These are phyloP conservation scores for Russula earlei DNA, from an alignment of 768 basidiomycete species.

Conservation along the genomic window DNA sequence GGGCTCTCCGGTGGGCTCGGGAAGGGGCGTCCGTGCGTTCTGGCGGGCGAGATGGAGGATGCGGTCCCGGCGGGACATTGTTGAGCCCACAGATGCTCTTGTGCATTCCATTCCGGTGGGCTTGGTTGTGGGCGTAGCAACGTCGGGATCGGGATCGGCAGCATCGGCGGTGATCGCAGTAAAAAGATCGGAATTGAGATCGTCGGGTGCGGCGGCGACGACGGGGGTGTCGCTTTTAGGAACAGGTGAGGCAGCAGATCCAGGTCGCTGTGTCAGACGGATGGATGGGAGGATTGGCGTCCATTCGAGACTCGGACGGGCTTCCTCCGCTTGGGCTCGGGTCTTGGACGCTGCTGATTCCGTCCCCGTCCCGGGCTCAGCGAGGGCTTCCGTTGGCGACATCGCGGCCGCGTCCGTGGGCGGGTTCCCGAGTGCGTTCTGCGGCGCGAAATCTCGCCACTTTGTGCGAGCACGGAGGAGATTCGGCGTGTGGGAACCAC, in stretches of 20 bases:
- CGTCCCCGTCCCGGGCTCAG: not conserved
- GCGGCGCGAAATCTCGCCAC: not conserved
- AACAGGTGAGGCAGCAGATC: not conserved
- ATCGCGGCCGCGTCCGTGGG: not conserved
- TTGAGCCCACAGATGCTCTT: not conserved
- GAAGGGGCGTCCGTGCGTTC: conserved; percentile 16
- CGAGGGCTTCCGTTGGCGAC: no score
- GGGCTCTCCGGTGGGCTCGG: not conserved
- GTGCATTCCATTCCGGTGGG: no score
- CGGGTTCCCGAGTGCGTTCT: no score
- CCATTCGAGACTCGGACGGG: not conserved
- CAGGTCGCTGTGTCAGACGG: not conserved
- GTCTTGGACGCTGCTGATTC: not conserved
- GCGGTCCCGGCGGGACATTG: conserved; percentile 15
- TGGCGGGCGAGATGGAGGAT: conserved; percentile 15
- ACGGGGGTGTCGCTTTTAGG: not conserved
- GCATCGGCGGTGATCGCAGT: not conserved
- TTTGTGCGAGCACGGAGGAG: conserved; percentile 10
- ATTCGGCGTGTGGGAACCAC: conserved; percentile 1
- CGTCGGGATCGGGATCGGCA: not conserved
- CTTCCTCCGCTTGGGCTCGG: not conserved
- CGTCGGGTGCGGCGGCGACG: not conserved
- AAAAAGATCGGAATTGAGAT: no score
- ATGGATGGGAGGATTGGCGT: not conserved
- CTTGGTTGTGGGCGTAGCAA: not conserved